Evolutionary conservation across 2,329 filamentous ascomycete genomes (phyloP), one percentile per base, ranked within the genome.

Genomic region (Penicillium sclerotigenum): DNA sequence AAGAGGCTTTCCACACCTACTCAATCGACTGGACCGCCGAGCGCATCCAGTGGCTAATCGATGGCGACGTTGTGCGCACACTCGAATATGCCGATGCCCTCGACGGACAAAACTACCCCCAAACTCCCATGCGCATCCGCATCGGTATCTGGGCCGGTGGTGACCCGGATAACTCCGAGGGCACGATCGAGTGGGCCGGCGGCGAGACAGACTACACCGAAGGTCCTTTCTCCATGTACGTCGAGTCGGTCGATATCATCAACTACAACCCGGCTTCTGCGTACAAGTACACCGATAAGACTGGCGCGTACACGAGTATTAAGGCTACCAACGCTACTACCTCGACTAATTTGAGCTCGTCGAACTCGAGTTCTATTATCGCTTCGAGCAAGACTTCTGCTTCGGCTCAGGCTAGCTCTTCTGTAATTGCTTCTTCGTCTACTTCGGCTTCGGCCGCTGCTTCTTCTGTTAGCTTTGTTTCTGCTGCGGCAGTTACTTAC

Each of bases 71-170:
- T 40, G 79, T 90, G 52, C 86, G 88, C 66, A 85, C 83, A 36
- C 78, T 91, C 47, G 78, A 77, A 53, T 82, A 81, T 62, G 77
- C 74, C n/a, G 82, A 88, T 42, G 87, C 86, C 47, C 71, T 83
- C 65, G 75, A 76, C 46, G 84, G 82, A 52, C 71, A 75, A 54
- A 80, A 81, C 64, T 90, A 83, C 77, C 88, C 88, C 41, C 87
- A 90, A 78, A 89, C 87, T 4, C 88, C 88, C 47, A 87, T 87
- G 83, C 83, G 86, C 71, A 71, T 90, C 69, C 87, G 85, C 72
- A 75, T 90, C 46, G 88, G 88, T 58, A 82, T 83, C 62, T 89
- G 87, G 86, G 82, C 84, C 38, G 87, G 86, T 58, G 88, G 88
- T 52, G 75, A 78, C 59, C 63, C 74, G 8, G 63, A 59, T 47